Conservation (phyloP, 2,329 filamentous ascomycete species). For the Aspergillus fumigatiaffinis region DNA sequence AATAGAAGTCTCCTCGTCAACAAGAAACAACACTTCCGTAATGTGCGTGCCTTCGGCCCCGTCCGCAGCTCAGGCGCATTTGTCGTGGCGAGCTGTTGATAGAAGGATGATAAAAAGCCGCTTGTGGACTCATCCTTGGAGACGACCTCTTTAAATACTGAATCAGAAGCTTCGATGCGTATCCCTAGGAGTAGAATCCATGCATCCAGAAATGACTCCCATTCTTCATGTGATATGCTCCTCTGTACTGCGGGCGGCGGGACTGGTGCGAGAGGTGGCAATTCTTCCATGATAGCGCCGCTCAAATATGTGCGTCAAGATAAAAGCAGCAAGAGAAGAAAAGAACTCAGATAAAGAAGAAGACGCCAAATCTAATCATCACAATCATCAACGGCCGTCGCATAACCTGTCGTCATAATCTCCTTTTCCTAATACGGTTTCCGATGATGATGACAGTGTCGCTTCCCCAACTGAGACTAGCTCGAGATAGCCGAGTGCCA, state of each 20-base stretch:
- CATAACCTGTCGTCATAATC: neutral
- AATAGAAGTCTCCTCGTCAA: constrained; percentile 58
- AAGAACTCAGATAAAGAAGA: constrained; percentile 3
- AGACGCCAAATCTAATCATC: neutral
- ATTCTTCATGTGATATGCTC: constrained; percentile 65
- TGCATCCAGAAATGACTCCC: constrained; percentile 70
- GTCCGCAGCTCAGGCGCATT: constrained; percentile 28
- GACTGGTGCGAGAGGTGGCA: constrained; percentile 74
- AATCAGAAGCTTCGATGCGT: constrained; percentile 57
- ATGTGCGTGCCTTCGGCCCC: constrained; percentile 39
- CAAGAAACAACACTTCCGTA: constrained; percentile 64
- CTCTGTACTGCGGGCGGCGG: constrained; percentile 65
- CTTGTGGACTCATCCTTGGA: constrained; percentile 56
- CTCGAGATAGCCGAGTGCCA: constrained; percentile 38
- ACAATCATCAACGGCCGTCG: neutral
- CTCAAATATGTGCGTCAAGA: neutral
- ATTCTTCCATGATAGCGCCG: constrained; percentile 44
- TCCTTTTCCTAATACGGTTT: neutral
- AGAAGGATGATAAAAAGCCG: constrained; percentile 65
- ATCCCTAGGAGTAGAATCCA: constrained; percentile 68
- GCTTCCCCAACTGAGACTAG: constrained; percentile 31
- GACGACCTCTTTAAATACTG: constrained; percentile 52
- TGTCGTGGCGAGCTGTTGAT: constrained; percentile 49
- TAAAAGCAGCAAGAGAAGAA: neutral
- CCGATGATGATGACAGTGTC: constrained; percentile 6